Evolutionary conservation across 2,329 filamentous ascomycete species (phyloP).

Genomic region (Aspergillus nomiae): DNA sequence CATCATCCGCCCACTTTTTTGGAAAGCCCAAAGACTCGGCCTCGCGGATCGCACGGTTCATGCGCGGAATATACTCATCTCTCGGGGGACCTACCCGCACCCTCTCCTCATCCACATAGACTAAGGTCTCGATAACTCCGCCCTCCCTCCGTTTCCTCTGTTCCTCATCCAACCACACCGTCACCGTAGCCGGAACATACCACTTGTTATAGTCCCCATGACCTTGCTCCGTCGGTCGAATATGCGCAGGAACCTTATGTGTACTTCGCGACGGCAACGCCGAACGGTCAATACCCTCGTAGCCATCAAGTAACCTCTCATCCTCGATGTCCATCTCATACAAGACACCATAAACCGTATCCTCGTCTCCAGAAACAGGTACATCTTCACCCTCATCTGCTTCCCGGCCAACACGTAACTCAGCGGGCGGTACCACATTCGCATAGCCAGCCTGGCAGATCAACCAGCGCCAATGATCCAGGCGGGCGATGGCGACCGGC

Average conservation of each 20-base stretch:
- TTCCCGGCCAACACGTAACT: conserved; percentile 26
- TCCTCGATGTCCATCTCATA: conserved; percentile 43
- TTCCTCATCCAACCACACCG: conserved; percentile 33
- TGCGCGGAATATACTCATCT: conserved; percentile 43
- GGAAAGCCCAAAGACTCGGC: conserved; percentile 38
- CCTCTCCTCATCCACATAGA: conserved; percentile 47
- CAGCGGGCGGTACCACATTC: conserved; percentile 38
- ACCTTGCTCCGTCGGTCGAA: conserved; percentile 37
- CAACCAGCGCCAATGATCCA: conserved; percentile 44
- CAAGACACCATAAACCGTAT: conserved; percentile 42
- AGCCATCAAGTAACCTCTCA: conserved; percentile 40
- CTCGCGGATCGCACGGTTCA: conserved; percentile 47
- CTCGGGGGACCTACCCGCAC: conserved; percentile 35
- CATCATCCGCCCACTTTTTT: conserved; percentile 37
- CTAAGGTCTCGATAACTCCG: conserved; percentile 31
- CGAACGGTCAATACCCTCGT: conserved; percentile 38
- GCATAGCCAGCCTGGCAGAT: conserved; percentile 46
- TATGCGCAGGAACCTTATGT: conserved; percentile 12
- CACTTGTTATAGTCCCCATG: conserved; percentile 41
- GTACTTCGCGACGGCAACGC: conserved; percentile 13
- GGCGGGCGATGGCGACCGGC: conserved; percentile 42
- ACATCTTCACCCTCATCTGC: conserved; percentile 19
- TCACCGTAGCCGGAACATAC: conserved; percentile 34
- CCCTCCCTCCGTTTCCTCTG: conserved; percentile 10
- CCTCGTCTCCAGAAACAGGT: conserved; percentile 25